These are phyloP conservation scores for Agaricales sp. DNA, from an alignment of 1,284 basidiomycete genomes.

Conservation along the genomic window DNA sequence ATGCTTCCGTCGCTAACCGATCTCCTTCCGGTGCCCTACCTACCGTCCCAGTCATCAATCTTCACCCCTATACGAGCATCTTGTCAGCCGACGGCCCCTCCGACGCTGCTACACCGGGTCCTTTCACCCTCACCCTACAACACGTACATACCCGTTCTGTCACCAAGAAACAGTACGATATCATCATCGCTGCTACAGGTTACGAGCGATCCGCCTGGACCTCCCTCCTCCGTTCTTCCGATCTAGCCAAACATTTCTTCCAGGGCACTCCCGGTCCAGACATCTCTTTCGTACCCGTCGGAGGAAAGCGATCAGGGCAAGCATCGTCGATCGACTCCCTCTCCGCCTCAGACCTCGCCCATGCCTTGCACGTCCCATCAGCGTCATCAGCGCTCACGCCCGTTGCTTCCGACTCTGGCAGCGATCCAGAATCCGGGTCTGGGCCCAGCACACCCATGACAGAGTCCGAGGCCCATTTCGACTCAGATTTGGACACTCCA, in stretches of 20 bases:
- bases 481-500: slow-evolving; percentile 16
- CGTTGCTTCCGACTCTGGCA: background rate
- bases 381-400: too few species aligned
- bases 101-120: slow-evolving; percentile 7
- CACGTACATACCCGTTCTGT: slow-evolving; percentile 24
- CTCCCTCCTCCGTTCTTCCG: slow-evolving; percentile 32
- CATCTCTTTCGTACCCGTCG: slow-evolving; percentile 15
- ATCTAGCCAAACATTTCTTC: slow-evolving; percentile 26
- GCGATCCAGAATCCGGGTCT: background rate
- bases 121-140: slow-evolving; percentile 27
- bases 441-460: background rate
- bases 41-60: slow-evolving; percentile 23
- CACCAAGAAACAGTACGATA: slow-evolving; percentile 31
- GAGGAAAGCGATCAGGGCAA: slow-evolving; percentile 8
- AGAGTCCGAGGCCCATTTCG: slow-evolving; percentile 14
- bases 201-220: slow-evolving; percentile 44
- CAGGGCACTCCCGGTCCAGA: slow-evolving; percentile 22
- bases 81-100: slow-evolving; percentile 24
- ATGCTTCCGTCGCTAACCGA: slow-evolving; percentile 29
- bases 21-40: slow-evolving; percentile 11
- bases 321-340: slow-evolving; percentile 6
- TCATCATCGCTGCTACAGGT: slow-evolving; percentile 46
- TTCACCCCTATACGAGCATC: slow-evolving; percentile 29
- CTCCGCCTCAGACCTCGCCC: slow-evolving; percentile 3
- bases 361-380: slow-evolving; percentile 7